A percentile compares a stretch with the other conserved stretches of the same genome.
Evolutionary conservation across 768 basidiomycete species (phyloP).

Genomic region (Hemileccinum impolitum): DNA sequence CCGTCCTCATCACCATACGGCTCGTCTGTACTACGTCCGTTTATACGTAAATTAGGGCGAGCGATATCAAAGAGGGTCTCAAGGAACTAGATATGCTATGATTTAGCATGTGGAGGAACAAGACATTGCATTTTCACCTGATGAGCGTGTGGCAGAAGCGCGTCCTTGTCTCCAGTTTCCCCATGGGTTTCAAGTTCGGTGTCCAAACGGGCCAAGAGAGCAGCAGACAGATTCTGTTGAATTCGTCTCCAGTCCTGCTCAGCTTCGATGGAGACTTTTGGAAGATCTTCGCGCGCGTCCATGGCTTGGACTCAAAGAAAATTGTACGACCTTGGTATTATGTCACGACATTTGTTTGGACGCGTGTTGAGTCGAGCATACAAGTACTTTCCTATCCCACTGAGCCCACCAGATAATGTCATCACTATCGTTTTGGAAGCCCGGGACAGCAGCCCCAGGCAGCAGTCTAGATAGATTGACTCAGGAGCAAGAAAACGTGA

Average conservation of each 20-base stretch:
- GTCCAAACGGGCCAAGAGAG: conserved; percentile 46
- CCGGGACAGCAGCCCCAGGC: conserved; percentile 80
- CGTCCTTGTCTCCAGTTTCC: conserved; percentile 42
- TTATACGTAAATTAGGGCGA: conserved; percentile 72
- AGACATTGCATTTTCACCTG: conserved; percentile 37
- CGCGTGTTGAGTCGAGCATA: background rate
- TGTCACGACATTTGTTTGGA: background rate
- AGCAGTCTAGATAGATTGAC: conserved; percentile 83
- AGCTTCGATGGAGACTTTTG: conserved; percentile 60
- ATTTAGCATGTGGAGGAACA: conserved; percentile 1
- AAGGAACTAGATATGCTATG: conserved; percentile 44
- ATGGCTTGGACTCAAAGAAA: background rate
- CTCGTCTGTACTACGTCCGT: conserved; percentile 73
- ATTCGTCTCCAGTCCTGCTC: conserved; percentile 66
- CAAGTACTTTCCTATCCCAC: too few species aligned
- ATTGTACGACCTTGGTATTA: too few species aligned
- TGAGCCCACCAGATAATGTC: conserved; percentile 33
- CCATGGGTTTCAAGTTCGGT: conserved; percentile 41
- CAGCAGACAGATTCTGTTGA: conserved; percentile 47
- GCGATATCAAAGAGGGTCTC: conserved; percentile 60
- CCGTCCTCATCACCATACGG: conserved; percentile 55
- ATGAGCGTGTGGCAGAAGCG: conserved; percentile 46
- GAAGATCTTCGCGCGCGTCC: conserved; percentile 42
- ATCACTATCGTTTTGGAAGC: conserved; percentile 82
- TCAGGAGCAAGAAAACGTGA: conserved; percentile 68